Conservation (phyloP, 345 rosid species). For the Brassica juncea region DNA sequence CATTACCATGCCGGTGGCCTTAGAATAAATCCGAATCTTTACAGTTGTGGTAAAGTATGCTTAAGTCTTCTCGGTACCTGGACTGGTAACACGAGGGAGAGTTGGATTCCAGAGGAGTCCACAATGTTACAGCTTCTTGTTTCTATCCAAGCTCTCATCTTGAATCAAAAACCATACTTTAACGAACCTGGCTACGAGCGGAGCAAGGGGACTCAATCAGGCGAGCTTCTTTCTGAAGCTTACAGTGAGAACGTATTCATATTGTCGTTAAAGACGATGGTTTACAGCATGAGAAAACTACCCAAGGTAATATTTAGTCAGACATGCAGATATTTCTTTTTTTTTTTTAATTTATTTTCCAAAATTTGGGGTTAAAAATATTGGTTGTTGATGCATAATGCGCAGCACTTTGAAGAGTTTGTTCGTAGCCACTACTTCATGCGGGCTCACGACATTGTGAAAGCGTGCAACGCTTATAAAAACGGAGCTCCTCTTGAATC, state of each 20-base stretch:
- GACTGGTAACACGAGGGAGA: constrained; percentile 68
- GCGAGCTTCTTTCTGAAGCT: constrained; percentile 52
- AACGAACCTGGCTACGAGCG: constrained; percentile 45
- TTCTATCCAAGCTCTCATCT: constrained; percentile 87
- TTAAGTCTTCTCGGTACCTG: background rate
- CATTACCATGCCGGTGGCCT: constrained; percentile 81
- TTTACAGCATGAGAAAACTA: constrained; percentile 60
- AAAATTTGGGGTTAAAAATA: no score
- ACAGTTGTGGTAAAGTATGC: constrained; percentile 34
- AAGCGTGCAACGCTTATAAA: background rate
- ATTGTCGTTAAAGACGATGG: constrained; percentile 72
- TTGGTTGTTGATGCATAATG: background rate
- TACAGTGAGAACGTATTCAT: constrained; percentile 40
- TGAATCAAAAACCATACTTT: constrained; percentile 44
- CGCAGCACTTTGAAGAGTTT: background rate
- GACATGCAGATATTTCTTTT: background rate
- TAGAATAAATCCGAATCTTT: constrained; percentile 80
- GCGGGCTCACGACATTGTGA: background rate
- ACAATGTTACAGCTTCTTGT: constrained; percentile 79
- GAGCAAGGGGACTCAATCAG: constrained; percentile 45
- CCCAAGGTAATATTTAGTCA: constrained; percentile 56
- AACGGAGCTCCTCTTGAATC: background rate
- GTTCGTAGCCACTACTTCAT: background rate
- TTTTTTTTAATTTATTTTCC: no score
- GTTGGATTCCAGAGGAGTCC: constrained; percentile 47